A percentile compares a stretch with the other conserved stretches of the same genome.
phyloP scores from a whole-genome alignment of 2,329 filamentous ascomycete genomes.

The Aschersonia sp. region DNA sequence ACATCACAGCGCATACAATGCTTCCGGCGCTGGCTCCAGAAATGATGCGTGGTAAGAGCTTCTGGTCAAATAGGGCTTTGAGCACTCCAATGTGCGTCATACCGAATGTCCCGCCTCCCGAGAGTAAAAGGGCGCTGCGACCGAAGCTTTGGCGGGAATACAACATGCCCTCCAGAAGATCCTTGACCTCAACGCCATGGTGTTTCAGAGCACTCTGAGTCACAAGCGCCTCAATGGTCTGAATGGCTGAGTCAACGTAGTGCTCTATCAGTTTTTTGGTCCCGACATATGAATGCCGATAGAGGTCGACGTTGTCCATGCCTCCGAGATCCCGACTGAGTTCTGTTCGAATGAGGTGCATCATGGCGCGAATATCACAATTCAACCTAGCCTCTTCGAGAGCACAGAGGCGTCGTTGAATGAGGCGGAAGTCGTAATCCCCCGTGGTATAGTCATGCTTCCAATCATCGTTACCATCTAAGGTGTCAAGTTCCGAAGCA shows the following conservation, averaged over 20 bases:
- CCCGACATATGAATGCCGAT: constrained; percentile 71
- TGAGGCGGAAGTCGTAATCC: constrained; percentile 57
- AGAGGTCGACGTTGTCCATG: constrained; percentile 72
- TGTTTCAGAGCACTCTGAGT: constrained; percentile 35
- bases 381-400: constrained; percentile 60
- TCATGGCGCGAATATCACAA: constrained; percentile 61
- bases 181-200: constrained; percentile 41
- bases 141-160: constrained; percentile 68
- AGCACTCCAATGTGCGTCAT: constrained; percentile 87
- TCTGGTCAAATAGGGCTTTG: constrained; percentile 62
- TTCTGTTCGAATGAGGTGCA: constrained; percentile 66
- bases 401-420: constrained; percentile 54
- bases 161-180: constrained; percentile 52
- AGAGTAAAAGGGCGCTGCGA: constrained; percentile 68
- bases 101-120: constrained; percentile 77
- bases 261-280: constrained; percentile 78
- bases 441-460: constrained; percentile 47
- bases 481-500: constrained; percentile 59
- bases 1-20: constrained; percentile 71
- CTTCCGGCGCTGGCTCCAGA: constrained; percentile 79
- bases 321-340: constrained; percentile 69
- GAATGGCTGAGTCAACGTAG: constrained; percentile 68
- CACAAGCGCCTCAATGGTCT: constrained; percentile 59
- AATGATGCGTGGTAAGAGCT: constrained; percentile 69
- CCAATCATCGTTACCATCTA: constrained; percentile 74